These are phyloP conservation scores for Sequoia sempervirens DNA, from an alignment of 75 land plant species.

Conservation along the genomic window DNA sequence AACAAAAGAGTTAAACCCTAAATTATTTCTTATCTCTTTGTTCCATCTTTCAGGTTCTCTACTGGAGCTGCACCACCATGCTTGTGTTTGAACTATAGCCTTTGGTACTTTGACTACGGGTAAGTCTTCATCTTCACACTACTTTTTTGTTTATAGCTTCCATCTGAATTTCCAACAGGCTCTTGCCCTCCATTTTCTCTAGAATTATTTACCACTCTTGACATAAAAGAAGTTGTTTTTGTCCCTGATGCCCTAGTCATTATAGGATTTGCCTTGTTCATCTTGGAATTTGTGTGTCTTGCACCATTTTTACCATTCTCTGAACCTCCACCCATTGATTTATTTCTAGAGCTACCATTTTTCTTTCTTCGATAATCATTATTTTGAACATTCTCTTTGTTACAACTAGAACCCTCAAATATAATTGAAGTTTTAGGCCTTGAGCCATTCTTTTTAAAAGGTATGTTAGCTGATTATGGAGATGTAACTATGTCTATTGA, in stretches of 20 bases:
- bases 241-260: background rate
- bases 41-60: too few relatives aligned
- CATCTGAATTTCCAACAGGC: background rate
- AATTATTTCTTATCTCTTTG: too few relatives aligned
- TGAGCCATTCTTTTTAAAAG: background rate
- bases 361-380: background rate
- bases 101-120: too few relatives aligned
- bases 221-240: background rate
- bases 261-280: background rate
- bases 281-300: background rate
- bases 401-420: conserved; percentile 1
- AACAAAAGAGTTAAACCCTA: too few relatives aligned
- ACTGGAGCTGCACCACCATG: too few relatives aligned
- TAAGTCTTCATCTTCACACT: too few relatives aligned
- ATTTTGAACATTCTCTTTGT: conserved; percentile 17
- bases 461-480: conserved; percentile 11
- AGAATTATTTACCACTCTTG: background rate
- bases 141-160: too few relatives aligned
- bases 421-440: background rate
- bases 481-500: conserved; percentile 6
- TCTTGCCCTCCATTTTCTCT: background rate
- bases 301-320: conserved; percentile 16
- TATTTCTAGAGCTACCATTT: background rate
- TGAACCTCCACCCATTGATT: background rate
- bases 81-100: too few relatives aligned